phyloP scores from a whole-genome alignment of 805 yeast species.

The Candida ascalaphidarum region DNA sequence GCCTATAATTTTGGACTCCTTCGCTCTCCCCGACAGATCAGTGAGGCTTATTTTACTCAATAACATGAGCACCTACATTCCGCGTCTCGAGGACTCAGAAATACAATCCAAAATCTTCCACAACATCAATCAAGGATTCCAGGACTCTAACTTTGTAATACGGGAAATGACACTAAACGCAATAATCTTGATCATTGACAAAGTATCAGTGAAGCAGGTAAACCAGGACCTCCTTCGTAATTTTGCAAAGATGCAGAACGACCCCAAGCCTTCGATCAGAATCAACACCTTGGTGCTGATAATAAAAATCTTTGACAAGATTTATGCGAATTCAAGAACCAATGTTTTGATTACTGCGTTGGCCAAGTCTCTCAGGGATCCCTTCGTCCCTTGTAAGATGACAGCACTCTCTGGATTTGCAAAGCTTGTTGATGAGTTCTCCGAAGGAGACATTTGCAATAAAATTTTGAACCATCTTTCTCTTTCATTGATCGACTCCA shows the following conservation, averaged over 20 bases:
- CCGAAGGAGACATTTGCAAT: conserved; percentile 69
- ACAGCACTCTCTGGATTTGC: conserved; percentile 73
- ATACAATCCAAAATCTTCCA: conserved; percentile 65
- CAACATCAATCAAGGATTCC: conserved; percentile 68
- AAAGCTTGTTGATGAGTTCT: conserved; percentile 53
- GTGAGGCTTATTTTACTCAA: conserved; percentile 65
- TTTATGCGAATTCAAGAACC: conserved; percentile 50
- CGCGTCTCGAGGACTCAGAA: conserved; percentile 45
- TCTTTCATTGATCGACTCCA: conserved; percentile 68
- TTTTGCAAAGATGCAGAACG: conserved; percentile 76
- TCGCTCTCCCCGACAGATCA: conserved; percentile 64
- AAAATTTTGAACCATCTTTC: conserved; percentile 80
- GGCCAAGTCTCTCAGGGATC: conserved; percentile 73
- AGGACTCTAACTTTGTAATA: conserved; percentile 75
- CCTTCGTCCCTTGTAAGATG: conserved; percentile 63
- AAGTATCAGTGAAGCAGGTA: conserved; percentile 67
- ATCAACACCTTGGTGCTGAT: conserved; percentile 68
- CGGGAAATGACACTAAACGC: conserved; percentile 75
- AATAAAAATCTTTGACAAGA: conserved; percentile 51
- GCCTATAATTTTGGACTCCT: conserved; percentile 59
- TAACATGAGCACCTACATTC: conserved; percentile 47
- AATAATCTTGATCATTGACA: conserved; percentile 49
- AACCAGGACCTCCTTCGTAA: conserved; percentile 78
- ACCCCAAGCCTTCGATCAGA: conserved; percentile 66
- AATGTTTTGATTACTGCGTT: conserved; percentile 83